These are phyloP conservation scores for Byssothecium circinans DNA, from an alignment of 2,329 filamentous ascomycete genomes.

Conservation along the genomic window DNA sequence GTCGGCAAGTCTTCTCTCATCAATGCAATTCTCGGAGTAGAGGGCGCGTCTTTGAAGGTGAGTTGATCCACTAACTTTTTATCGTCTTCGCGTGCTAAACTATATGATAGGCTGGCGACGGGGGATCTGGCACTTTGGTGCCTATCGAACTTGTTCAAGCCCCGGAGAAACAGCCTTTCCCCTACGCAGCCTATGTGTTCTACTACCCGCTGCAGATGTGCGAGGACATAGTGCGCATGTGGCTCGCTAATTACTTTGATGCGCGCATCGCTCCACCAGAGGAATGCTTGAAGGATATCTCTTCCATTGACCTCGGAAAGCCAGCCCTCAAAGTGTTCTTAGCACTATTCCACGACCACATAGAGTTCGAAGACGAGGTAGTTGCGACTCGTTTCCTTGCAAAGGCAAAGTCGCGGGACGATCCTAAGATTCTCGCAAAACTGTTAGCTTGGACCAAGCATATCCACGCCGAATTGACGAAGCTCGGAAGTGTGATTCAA, in stretches of 20 bases:
- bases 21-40: constrained; percentile 1
- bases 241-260: background rate
- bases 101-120: constrained; percentile 1
- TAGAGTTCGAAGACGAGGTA: constrained; percentile 13
- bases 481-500: constrained; percentile 1
- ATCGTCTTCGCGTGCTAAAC: background rate
- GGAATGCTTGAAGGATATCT: background rate
- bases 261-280: background rate
- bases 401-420: constrained; percentile 2
- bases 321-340: constrained; percentile 2
- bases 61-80: background rate
- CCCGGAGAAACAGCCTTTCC: background rate
- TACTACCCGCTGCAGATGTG: background rate
- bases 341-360: constrained; percentile 11
- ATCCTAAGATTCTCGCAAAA: constrained; percentile 11
- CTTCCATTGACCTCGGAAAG: constrained; percentile 2
- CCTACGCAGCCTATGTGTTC: background rate
- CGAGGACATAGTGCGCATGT: background rate
- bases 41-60: constrained; percentile 4
- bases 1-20: constrained; percentile 2
- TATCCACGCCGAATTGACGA: constrained; percentile 7
- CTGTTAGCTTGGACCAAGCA: constrained; percentile 14
- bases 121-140: constrained; percentile 3
- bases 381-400: constrained; percentile 9
- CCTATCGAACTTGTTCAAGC: constrained; percentile 4